A percentile compares a stretch with the other conserved stretches of the same genome.
Conservation (phyloP, 192 early-diverging fungal genomes). For the Linnemannia schmuckeri region DNA sequence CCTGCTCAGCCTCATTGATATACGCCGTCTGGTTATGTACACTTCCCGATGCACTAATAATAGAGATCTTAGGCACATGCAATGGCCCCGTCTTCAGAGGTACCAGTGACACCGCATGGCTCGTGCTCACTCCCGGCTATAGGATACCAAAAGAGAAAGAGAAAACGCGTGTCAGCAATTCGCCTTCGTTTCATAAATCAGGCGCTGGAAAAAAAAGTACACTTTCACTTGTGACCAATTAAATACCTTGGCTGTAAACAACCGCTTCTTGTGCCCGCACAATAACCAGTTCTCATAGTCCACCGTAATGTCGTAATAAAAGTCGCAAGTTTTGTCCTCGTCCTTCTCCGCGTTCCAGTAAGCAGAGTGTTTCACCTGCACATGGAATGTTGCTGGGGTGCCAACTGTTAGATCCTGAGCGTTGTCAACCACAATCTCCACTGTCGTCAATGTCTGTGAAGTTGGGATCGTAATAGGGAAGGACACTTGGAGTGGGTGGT, state of each 20-base stretch:
- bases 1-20: slow-evolving; percentile 70
- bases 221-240: not conserved
- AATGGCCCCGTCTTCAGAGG: slow-evolving; percentile 72
- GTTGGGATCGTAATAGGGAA: slow-evolving; percentile 42
- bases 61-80: slow-evolving; percentile 63
- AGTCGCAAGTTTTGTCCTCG: slow-evolving; percentile 51
- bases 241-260: slow-evolving; percentile 70
- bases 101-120: slow-evolving; percentile 65
- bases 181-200: not conserved
- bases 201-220: slow-evolving; percentile 1
- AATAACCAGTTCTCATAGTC: slow-evolving; percentile 80
- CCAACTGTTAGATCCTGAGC: slow-evolving; percentile 62
- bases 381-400: slow-evolving; percentile 66
- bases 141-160: not conserved
- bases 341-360: slow-evolving; percentile 62
- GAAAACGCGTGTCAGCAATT: not conserved
- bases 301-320: slow-evolving; percentile 72
- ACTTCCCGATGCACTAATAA: slow-evolving; percentile 56
- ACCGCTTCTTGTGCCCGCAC: slow-evolving; percentile 70
- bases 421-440: slow-evolving; percentile 61
- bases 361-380: slow-evolving; percentile 66
- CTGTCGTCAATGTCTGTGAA: slow-evolving; percentile 64
- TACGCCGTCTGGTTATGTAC: slow-evolving; percentile 66
- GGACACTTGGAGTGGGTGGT: slow-evolving; percentile 28
- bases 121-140: slow-evolving; percentile 62